Percentiles rank a stretch among this genome's conserved stretches.
These are phyloP conservation scores for Dactylellina parvicollis DNA, from an alignment of 2,329 filamentous ascomycete genomes.

Conservation along the genomic window DNA sequence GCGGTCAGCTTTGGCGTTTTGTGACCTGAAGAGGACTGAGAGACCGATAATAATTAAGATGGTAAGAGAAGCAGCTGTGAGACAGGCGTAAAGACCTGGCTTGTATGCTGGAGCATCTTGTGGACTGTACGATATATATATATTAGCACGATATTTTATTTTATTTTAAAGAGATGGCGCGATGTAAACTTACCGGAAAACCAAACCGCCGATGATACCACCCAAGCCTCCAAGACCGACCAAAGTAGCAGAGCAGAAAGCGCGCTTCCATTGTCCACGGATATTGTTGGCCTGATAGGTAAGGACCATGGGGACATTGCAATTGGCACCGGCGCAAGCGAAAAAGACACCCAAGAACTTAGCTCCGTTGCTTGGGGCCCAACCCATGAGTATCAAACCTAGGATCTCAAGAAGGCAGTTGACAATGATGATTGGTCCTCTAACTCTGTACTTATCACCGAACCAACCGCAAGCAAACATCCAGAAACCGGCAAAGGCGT, in stretches of 20 bases:
- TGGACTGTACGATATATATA: constrained; percentile 24
- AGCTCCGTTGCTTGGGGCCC: constrained; percentile 67
- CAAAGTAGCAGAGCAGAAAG: constrained; percentile 78
- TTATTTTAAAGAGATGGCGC: neutral
- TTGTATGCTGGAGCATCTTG: constrained; percentile 47
- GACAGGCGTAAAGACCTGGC: constrained; percentile 44
- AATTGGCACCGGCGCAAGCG: constrained; percentile 78
- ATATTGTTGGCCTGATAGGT: constrained; percentile 89
- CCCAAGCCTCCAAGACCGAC: constrained; percentile 81
- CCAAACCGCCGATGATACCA: constrained; percentile 77
- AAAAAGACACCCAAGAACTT: constrained; percentile 81
- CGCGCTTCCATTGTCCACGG: constrained; percentile 87
- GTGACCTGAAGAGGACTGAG: constrained; percentile 23
- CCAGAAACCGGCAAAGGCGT: constrained; percentile 71
- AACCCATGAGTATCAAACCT: constrained; percentile 78
- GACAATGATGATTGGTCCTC: constrained; percentile 73
- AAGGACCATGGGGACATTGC: constrained; percentile 78
- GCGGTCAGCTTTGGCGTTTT: constrained; percentile 47
- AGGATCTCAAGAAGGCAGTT: constrained; percentile 75
- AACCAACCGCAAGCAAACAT: constrained; percentile 71
- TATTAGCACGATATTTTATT: neutral
- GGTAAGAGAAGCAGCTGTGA: constrained; percentile 31
- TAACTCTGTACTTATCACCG: constrained; percentile 73
- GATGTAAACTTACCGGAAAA: constrained; percentile 68
- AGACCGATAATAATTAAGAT: constrained; percentile 27